Evolutionary conservation across 2,329 filamentous ascomycete species (phyloP), one percentile per base, ranked within the genome.

Genomic region (Fusarium concolor): DNA sequence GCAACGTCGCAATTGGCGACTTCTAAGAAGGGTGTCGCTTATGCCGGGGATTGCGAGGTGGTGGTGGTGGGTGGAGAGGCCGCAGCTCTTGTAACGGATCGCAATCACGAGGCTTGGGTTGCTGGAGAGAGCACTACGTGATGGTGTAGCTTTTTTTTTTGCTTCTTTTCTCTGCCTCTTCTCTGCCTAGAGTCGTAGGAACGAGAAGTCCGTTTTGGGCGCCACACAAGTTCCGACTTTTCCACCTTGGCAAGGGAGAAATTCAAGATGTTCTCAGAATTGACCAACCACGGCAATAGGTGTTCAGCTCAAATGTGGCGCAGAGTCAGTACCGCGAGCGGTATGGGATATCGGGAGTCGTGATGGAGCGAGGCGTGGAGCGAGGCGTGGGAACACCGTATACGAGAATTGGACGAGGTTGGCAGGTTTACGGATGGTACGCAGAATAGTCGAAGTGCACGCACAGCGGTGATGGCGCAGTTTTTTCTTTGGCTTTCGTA

Each of bases 1-100:
- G 54, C 20, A 62, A 70, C 57, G 72, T 72, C 64, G 72, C 70
- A 61, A 55, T 41, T 44, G 59, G 72, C 72, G 64, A 74, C 71
- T 49, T 58, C 50, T 49, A 56, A 56, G 38, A 56, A 63, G 31
- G 61, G 41, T 56, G 47, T 49, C 41, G 65, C 52, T 66, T 65
- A 50, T 62, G 60, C 53, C 50, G 42, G 49, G 37, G 43, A n/a
- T 56, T 33, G 47, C 35, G 29, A 52, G 50, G 35, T 45, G 56
- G 22, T 24, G 56, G 22, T 24, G 22, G 39, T 35, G 33, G 49
- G 26, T 31, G 50, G 50, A 61, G 47, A 58, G 49, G 31, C 7
- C 56, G 51, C 39, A 47, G 33, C 31, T 53, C 54, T 53, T 51
- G 51, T 39, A 29, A 29, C 56, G 57, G 60, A 41, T 58, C 54